Evolutionary conservation across 176 grass and related monocot species (phyloP).

Genomic region (Hordeum vulgare): MorexV3_pseudomolecules_assembly NC_058519.1:645059301-645059800

Average conservation of each 20-base stretch:
- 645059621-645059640: conserved; percentile 14
- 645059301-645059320: too few relatives aligned
- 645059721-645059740: neutral
- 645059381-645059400: neutral
- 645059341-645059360: neutral
- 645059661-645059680: conserved; percentile 88
- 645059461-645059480: neutral
- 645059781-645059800: neutral
- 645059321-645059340: neutral
- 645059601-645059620: conserved; percentile 4
- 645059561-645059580: conserved; percentile 69
- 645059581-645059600: neutral
- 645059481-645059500: conserved; percentile 56
- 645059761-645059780: neutral
- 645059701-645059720: conserved; percentile 32
- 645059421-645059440: neutral
- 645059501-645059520: conserved; percentile 86
- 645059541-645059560: conserved; percentile 82
- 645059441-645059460: neutral
- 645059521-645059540: conserved; percentile 93
- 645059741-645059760: neutral
- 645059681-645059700: conserved; percentile 94
- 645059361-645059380: neutral
- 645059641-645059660: conserved; percentile 54
- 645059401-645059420: neutral